Evolutionary conservation across 2,329 filamentous ascomycete genomes (phyloP), one percentile per base, ranked within the genome.

Genomic region (Sordariomycetes sp.): DNA sequence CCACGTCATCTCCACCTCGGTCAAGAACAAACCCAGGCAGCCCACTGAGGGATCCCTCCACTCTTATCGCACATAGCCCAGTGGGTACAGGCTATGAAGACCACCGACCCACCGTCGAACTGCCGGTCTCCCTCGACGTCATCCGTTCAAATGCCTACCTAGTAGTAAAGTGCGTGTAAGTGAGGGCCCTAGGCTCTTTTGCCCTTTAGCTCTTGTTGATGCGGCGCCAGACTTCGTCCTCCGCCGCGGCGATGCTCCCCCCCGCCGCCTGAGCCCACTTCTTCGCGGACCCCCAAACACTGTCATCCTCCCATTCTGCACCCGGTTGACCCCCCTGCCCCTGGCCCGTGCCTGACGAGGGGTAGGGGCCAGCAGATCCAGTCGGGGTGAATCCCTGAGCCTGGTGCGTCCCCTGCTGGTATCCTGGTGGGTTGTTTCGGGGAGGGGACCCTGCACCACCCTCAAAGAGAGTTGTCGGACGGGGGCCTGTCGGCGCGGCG

Each of bases 151-250:
- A 2, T n/a, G 8, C 46, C n/a, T 12, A 7, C 3, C 16, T n/a
- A 22, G 43, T n/a, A 22, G 28, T 32, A 8, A 32, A 32, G 28
- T 32, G 28, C 46, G 46, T 50, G 46, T 50, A 24, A 50, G 20
- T 50, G 22, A 24, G 11, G n/a, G 20, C 8, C 18, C n/a, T n/a
- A n/a, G 20, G 20, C 20, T 22, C 11, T n/a, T n/a, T n/a, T 11
- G 46, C 8, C 46, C n/a, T 55, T 59, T 74, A 79, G 54, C 79
- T 73, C 70, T 81, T 83, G 70, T 82, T 85, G 66, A 86, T 81
- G 65, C 76, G 78, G 69, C 77, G 79, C 83, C 83, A 86, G 25
- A 86, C 77, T 68, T 85, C 81, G 55, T 72, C 73, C 72, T 86
- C 83, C 16, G 80, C 81, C 16, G 77, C 79, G 10, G 76, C 79